Evolutionary conservation across 495 filamentous ascomycete species (phyloP).

Genomic region (Parathielavia hyrcaniae): DNA sequence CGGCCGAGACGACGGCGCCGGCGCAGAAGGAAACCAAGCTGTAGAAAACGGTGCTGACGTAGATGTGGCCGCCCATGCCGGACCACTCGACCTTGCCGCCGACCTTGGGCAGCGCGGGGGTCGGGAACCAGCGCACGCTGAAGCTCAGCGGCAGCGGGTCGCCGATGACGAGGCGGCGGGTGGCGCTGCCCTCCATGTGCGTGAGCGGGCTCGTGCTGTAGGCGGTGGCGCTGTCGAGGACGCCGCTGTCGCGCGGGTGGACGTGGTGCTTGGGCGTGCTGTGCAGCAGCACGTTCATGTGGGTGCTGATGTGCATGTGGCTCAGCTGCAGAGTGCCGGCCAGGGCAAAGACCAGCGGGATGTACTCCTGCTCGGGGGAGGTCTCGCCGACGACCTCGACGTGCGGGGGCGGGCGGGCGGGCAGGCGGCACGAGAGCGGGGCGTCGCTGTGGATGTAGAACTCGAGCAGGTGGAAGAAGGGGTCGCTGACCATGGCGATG

Average conservation of each 20-base stretch:
- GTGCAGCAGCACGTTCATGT: conserved; percentile 81
- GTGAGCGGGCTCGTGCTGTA: conserved; percentile 75
- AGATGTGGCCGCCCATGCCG: conserved; percentile 61
- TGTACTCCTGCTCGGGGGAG: conserved; percentile 43
- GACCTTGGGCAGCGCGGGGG: conserved; percentile 55
- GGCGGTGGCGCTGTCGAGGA: conserved; percentile 75
- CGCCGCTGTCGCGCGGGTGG: conserved; percentile 55
- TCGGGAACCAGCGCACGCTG: conserved; percentile 79
- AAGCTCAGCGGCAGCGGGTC: conserved; percentile 77
- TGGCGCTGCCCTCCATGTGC: conserved; percentile 46
- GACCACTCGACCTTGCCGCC: conserved; percentile 50
- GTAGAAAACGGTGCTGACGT: conserved; percentile 60
- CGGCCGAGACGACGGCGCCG: conserved; percentile 47
- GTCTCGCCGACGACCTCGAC: conserved; percentile 43
- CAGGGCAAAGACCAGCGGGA: conserved; percentile 74
- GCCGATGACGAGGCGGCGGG: conserved; percentile 69
- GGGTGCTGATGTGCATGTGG: conserved; percentile 85
- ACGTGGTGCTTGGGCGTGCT: conserved; percentile 55
- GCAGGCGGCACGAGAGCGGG: conserved; percentile 85
- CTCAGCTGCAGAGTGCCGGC: conserved; percentile 81
- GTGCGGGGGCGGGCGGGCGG: conserved; percentile 60
- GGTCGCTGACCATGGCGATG: conserved; percentile 73
- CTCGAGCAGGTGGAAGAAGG: conserved; percentile 93
- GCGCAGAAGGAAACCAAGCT: conserved; percentile 53
- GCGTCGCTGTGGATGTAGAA: conserved; percentile 98